Conservation (phyloP, 148 eudicot genomes). For the Fagopyrum esculentum region DNA sequence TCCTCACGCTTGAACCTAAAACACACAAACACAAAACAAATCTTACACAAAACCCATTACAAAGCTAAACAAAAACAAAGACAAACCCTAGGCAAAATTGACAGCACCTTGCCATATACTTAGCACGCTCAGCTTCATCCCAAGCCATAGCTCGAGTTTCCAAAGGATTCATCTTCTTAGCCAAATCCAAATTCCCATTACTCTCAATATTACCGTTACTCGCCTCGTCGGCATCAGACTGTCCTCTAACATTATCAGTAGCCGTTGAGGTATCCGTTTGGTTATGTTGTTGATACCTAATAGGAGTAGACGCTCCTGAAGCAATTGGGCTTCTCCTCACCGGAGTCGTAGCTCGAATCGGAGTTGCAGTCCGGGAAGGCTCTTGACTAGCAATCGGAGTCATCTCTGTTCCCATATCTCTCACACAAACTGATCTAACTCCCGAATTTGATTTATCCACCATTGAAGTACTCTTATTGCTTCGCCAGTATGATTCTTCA, state of each 20-base stretch:
- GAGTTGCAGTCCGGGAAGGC: slow-evolving; percentile 88
- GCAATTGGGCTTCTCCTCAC: slow-evolving; percentile 63
- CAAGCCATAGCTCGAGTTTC: slow-evolving; percentile 84
- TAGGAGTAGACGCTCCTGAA: slow-evolving; percentile 64
- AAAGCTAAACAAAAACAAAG: too few species aligned
- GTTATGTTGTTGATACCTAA: slow-evolving; percentile 35
- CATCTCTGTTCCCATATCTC: slow-evolving; percentile 99
- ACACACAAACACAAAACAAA: slow-evolving; percentile 6
- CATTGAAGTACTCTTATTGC: slow-evolving; percentile 23
- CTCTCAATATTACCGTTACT: slow-evolving; percentile 19
- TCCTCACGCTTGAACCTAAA: slow-evolving; percentile 82
- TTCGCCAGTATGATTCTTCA: slow-evolving; percentile 63
- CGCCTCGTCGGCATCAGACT: slow-evolving; percentile 2
- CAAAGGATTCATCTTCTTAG: slow-evolving; percentile 42
- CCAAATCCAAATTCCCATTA: slow-evolving; percentile 20
- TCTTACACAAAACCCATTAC: background rate
- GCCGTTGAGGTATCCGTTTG: background rate
- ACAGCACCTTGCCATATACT: slow-evolving; percentile 72
- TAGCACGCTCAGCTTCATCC: slow-evolving; percentile 97
- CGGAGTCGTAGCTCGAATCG: slow-evolving; percentile 68
- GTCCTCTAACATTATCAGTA: slow-evolving; percentile 9
- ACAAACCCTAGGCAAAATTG: background rate
- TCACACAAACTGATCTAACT: slow-evolving; percentile 65
- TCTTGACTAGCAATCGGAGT: slow-evolving; percentile 87
- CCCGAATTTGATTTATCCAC: slow-evolving; percentile 29